Conservation (phyloP, 495 filamentous ascomycete species). For the Hypoxylon crocopeplum region DNA sequence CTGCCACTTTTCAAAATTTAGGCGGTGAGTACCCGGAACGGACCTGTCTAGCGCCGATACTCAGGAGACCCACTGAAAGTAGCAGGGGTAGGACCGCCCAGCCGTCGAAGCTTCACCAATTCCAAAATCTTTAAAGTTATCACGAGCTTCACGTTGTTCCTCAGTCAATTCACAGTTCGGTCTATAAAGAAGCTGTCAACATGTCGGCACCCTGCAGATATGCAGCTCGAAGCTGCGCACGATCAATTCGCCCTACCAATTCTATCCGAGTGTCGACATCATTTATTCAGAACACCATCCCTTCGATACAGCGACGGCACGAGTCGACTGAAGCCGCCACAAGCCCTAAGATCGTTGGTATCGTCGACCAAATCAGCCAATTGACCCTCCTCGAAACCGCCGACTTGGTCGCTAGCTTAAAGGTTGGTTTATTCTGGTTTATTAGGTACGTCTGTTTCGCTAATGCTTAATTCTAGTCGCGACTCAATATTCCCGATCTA, state of each 20-base stretch:
- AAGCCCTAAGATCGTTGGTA: constrained; percentile 87
- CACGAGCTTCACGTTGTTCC: constrained; percentile 18
- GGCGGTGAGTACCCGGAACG: constrained; percentile 37
- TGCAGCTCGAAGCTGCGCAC: constrained; percentile 65
- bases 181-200: constrained; percentile 30
- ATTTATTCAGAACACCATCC: constrained; percentile 44
- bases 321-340: constrained; percentile 72
- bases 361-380: constrained; percentile 98
- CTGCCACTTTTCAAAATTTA: constrained; percentile 39
- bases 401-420: constrained; percentile 88
- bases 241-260: constrained; percentile 55
- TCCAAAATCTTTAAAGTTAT: constrained; percentile 39
- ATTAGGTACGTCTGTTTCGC: constrained; percentile 2
- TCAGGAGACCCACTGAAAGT: constrained; percentile 19
- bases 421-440: constrained; percentile 57
- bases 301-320: constrained; percentile 63
- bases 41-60: constrained; percentile 11
- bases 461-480: constrained; percentile 65
- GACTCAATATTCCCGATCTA: constrained; percentile 97
- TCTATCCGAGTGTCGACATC: constrained; percentile 49
- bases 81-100: neutral
- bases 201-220: constrained; percentile 68
- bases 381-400: constrained; percentile 97
- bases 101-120: constrained; percentile 43
- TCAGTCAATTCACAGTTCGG: constrained; percentile 23